These are phyloP conservation scores for Clonostachys byssicola DNA, from an alignment of 2,329 filamentous ascomycete species.

Conservation along the genomic window DNA sequence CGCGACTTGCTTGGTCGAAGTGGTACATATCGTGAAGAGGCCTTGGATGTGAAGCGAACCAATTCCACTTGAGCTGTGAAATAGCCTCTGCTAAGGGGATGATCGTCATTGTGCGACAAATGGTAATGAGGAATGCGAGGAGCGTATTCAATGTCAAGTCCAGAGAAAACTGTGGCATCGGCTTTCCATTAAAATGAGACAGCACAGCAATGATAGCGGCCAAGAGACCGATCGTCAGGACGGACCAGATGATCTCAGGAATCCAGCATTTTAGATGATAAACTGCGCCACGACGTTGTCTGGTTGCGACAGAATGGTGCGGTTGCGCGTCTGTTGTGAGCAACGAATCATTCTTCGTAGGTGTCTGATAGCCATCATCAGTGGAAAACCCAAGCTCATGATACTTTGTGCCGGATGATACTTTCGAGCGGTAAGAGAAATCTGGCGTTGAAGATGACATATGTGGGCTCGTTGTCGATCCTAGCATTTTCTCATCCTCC, in stretches of 20 bases:
- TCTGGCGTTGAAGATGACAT: too few relatives aligned
- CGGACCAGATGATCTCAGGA: not conserved
- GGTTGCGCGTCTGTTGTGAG: too few relatives aligned
- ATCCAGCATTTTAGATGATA: too few relatives aligned
- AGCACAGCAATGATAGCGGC: conserved; percentile 12
- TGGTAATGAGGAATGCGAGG: conserved; percentile 16
- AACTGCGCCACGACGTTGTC: too few relatives aligned
- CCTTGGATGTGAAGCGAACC: conserved; percentile 4
- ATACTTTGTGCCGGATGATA: too few relatives aligned
- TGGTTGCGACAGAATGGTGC: too few relatives aligned
- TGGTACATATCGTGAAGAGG: conserved; percentile 6
- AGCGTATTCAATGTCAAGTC: conserved; percentile 19
- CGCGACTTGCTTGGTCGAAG: conserved; percentile 11
- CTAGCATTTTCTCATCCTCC: too few relatives aligned
- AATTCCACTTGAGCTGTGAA: conserved; percentile 11
- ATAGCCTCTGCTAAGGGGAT: conserved; percentile 15
- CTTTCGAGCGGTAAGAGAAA: too few relatives aligned
- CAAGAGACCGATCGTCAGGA: conserved; percentile 2
- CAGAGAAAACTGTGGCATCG: conserved; percentile 10
- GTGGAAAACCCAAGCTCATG: too few relatives aligned
- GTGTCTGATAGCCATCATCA: too few relatives aligned
- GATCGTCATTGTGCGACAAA: conserved; percentile 13
- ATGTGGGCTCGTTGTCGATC: too few relatives aligned
- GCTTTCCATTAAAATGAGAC: conserved; percentile 8
- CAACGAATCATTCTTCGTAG: too few relatives aligned